These are phyloP conservation scores for Yamadazyma triangularis DNA, from an alignment of 1,139 yeast species.

Conservation along the genomic window DNA sequence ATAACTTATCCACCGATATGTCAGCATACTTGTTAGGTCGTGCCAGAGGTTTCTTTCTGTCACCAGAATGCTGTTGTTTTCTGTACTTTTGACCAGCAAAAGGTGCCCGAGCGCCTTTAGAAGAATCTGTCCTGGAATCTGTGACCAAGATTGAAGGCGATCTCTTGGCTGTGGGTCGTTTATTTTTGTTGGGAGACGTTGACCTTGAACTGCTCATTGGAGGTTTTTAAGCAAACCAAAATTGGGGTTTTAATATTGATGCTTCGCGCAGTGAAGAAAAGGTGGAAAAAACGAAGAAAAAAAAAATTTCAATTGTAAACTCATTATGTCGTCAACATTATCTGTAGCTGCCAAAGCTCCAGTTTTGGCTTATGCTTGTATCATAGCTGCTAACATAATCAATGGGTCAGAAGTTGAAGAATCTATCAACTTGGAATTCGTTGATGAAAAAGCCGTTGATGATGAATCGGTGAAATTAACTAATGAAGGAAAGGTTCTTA, in stretches of 20 bases:
- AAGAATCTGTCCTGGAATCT: conserved; percentile 63
- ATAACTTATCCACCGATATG: conserved; percentile 64
- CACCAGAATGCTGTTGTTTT: conserved; percentile 29
- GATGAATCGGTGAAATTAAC: conserved; percentile 40
- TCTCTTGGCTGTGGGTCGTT: conserved; percentile 71
- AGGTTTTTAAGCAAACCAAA: too few species aligned
- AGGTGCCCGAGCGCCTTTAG: conserved; percentile 70
- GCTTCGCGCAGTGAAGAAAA: too few species aligned
- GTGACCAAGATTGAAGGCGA: conserved; percentile 93
- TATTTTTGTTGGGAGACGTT: conserved; percentile 5
- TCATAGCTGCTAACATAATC: conserved; percentile 73
- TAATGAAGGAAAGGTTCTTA: conserved; percentile 42
- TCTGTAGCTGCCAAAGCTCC: conserved; percentile 85
- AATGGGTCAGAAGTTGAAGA: conserved; percentile 44
- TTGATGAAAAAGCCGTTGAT: conserved; percentile 55
- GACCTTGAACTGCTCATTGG: too few species aligned
- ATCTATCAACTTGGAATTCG: conserved; percentile 58
- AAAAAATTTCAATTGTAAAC: too few species aligned
- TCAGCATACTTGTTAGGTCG: conserved; percentile 51
- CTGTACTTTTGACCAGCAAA: conserved; percentile 64
- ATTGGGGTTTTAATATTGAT: too few species aligned
- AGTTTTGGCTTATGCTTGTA: conserved; percentile 70
- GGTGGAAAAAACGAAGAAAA: too few species aligned
- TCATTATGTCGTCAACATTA: conserved; percentile 37
- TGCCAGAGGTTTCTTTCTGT: conserved; percentile 10